Conservation (phyloP, 2,329 filamentous ascomycete species). For the Hymenoscyphus albidus region DNA sequence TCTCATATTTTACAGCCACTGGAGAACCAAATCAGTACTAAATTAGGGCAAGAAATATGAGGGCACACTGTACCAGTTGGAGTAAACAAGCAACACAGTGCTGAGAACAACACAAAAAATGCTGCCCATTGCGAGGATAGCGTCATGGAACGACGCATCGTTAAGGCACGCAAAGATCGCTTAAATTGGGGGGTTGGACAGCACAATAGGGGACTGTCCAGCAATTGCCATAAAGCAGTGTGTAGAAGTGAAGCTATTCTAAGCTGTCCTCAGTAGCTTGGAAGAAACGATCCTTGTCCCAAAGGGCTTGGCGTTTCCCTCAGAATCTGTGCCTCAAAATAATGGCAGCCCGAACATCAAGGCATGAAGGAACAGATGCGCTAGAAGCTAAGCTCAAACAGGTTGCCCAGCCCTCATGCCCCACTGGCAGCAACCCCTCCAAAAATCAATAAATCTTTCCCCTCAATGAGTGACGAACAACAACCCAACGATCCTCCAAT, state of each 20-base stretch:
- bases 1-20: constrained; percentile 89
- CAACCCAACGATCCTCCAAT: constrained; percentile 39
- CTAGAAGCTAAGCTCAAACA: constrained; percentile 9
- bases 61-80: constrained; percentile 55
- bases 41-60: neutral
- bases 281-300: neutral
- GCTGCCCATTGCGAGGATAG: constrained; percentile 62
- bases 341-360: neutral
- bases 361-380: neutral
- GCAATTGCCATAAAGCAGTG: constrained; percentile 16
- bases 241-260: constrained; percentile 14
- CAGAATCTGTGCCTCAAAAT: neutral
- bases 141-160: constrained; percentile 31
- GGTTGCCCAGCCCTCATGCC: constrained; percentile 12
- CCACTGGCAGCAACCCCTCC: constrained; percentile 23
- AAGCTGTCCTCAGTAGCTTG: constrained; percentile 21
- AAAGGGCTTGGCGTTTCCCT: constrained; percentile 4
- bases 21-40: constrained; percentile 16
- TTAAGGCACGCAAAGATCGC: neutral
- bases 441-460: constrained; percentile 17
- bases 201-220: constrained; percentile 12
- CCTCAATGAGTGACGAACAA: constrained; percentile 24
- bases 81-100: constrained; percentile 57
- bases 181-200: neutral
- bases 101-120: constrained; percentile 55